Percentiles rank a stretch among this genome's conserved stretches.
These are phyloP conservation scores for Hypseocharis bilobata DNA, from an alignment of 441 rosid species.

Conservation along the genomic window DNA sequence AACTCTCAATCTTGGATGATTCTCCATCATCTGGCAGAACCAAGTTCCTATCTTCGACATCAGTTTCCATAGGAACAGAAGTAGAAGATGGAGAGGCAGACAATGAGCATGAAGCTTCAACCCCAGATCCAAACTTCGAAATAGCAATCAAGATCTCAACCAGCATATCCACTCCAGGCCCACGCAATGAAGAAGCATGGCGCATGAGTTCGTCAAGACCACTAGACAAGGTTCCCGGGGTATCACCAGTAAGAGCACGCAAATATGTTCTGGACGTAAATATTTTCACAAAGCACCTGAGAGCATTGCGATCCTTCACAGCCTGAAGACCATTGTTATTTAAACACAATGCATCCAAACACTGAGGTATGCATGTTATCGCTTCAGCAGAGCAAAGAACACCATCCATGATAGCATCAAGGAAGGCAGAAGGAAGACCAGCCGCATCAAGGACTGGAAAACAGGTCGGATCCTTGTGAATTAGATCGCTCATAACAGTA, in stretches of 20 bases:
- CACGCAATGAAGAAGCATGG: conserved; percentile 81
- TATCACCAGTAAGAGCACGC: conserved; percentile 78
- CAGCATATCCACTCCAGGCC: conserved; percentile 79
- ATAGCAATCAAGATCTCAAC: conserved; percentile 66
- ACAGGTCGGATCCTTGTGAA: conserved; percentile 97
- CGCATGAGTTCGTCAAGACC: conserved; percentile 94
- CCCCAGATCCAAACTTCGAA: conserved; percentile 59
- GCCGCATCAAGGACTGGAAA: conserved; percentile 76
- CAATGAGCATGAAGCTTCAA: conserved; percentile 41
- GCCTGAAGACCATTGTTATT: conserved; percentile 83
- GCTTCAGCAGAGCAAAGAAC: conserved; percentile 90
- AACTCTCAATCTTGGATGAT: conserved; percentile 37
- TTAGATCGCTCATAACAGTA: conserved; percentile 89
- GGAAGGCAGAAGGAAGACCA: conserved; percentile 87
- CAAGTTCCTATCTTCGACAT: conserved; percentile 47
- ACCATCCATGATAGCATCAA: conserved; percentile 86
- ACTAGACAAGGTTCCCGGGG: conserved; percentile 72
- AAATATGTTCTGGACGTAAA: conserved; percentile 68
- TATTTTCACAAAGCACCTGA: conserved; percentile 84
- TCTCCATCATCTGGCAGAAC: conserved; percentile 34
- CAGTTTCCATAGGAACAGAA: conserved; percentile 90
- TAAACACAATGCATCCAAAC: conserved; percentile 93
- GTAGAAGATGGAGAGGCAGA: conserved; percentile 36
- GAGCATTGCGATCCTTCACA: conserved; percentile 70
- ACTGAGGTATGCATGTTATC: conserved; percentile 90